Evolutionary conservation across 345 rosid species (phyloP).

Genomic region (Mercurialis annua): DNA sequence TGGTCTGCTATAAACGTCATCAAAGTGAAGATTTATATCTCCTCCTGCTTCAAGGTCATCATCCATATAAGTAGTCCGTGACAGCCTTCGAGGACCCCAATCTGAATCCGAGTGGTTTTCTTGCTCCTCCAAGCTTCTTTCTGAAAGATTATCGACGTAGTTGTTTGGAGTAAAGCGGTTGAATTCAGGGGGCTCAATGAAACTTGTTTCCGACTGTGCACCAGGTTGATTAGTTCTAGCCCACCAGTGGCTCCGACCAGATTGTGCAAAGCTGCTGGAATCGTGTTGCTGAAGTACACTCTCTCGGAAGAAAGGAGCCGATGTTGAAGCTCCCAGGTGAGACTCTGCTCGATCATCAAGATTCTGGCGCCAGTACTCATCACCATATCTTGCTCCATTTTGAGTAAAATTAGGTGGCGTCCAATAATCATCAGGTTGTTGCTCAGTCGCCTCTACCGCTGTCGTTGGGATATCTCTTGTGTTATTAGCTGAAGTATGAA

Average conservation of each 20-base stretch:
- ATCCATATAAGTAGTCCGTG: conserved; percentile 40
- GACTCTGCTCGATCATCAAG: conserved; percentile 38
- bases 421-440: conserved; percentile 44
- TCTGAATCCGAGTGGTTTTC: conserved; percentile 43
- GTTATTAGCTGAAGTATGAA: conserved; percentile 30
- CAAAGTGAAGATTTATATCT: conserved; percentile 66
- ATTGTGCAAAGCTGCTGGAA: conserved; percentile 28
- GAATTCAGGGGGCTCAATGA: conserved; percentile 79
- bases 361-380: conserved; percentile 34
- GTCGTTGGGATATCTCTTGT: conserved; percentile 23
- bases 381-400: conserved; percentile 27
- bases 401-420: conserved; percentile 36
- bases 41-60: conserved; percentile 56
- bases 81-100: conserved; percentile 33
- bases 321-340: conserved; percentile 67
- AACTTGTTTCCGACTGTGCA: conserved; percentile 32
- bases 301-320: conserved; percentile 61
- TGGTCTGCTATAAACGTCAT: conserved; percentile 66
- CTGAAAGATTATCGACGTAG: conserved; percentile 33
- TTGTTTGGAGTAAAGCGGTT: conserved; percentile 23
- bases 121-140: conserved; percentile 48
- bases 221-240: conserved; percentile 41
- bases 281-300: conserved; percentile 64
- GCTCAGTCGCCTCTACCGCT: conserved; percentile 30
- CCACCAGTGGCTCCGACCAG: conserved; percentile 75